A percentile compares a stretch with the other conserved stretches of the same genome.
phyloP scores from a whole-genome alignment of 2,329 filamentous ascomycete species.

The Cytospora piceicola region DNA sequence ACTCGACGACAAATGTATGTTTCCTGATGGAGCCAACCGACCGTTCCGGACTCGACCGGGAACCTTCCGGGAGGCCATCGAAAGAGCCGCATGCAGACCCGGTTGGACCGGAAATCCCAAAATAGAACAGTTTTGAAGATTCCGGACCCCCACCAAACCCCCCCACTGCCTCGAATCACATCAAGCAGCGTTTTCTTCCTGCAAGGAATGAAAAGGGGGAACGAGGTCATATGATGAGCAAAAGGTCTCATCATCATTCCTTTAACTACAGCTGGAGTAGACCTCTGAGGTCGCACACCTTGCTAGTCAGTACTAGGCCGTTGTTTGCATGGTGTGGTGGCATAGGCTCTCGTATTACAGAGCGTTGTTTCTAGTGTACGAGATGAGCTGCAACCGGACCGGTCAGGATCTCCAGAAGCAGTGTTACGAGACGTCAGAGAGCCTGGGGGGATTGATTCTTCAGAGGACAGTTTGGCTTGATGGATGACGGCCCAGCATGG shows the following conservation, averaged over 20 bases:
- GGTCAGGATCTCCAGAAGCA: not conserved
- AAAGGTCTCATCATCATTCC: not conserved
- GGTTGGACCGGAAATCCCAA: no score
- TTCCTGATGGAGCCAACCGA: not conserved
- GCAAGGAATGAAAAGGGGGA: not conserved
- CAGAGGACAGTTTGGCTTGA: not conserved
- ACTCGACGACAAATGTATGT: not conserved
- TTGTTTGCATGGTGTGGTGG: not conserved
- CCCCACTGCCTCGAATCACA: not conserved
- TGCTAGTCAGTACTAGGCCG: not conserved
- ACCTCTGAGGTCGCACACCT: no score
- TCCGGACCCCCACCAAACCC: not conserved
- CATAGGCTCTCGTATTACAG: not conserved
- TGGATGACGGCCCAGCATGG: no score
- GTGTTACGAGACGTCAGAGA: not conserved
- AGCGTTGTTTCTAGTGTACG: not conserved
- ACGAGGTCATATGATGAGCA: not conserved
- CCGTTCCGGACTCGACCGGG: no score
- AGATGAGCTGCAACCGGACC: constrained; percentile 4
- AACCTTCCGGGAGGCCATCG: no score
- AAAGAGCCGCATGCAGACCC: no score
- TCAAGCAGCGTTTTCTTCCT: not conserved
- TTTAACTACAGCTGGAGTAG: not conserved
- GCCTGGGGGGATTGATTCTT: not conserved
- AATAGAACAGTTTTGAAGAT: no score